phyloP scores from a whole-genome alignment of 2,329 filamentous ascomycete genomes.

The Stemphylium vesicarium region DNA sequence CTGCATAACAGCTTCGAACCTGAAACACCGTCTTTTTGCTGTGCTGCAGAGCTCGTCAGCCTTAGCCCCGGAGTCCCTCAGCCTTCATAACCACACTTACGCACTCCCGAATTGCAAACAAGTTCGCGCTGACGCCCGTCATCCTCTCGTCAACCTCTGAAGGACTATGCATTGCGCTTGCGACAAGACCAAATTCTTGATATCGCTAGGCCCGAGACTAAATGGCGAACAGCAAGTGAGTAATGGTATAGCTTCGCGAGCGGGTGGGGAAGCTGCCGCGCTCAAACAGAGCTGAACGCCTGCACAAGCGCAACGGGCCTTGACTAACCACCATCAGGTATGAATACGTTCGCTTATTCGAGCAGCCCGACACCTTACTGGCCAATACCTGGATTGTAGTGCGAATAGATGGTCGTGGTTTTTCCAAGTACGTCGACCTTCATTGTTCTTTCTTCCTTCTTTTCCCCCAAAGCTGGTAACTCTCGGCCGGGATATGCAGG shows the following conservation, averaged over 20 bases:
- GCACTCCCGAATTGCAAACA: constrained; percentile 13
- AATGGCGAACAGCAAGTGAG: constrained; percentile 39
- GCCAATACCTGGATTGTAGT: constrained; percentile 96
- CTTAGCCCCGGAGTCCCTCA: constrained; percentile 12
- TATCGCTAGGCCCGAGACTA: constrained; percentile 2
- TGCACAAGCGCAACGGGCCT: constrained; percentile 6
- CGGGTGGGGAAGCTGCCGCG: constrained; percentile 13
- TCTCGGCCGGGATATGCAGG: constrained; percentile 23
- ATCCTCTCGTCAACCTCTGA: constrained; percentile 1
- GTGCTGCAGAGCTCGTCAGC: constrained; percentile 18
- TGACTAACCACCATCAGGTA: constrained; percentile 65
- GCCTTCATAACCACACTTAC: constrained; percentile 24
- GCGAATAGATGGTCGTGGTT: constrained; percentile 90
- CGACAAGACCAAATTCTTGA: background rate
- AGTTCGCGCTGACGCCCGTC: constrained; percentile 10
- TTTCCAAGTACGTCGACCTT: constrained; percentile 74
- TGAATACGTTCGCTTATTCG: constrained; percentile 91
- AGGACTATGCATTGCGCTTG: constrained; percentile 26
- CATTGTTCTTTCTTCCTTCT: constrained; percentile 7
- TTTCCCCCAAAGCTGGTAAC: background rate
- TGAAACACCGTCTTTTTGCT: constrained; percentile 27
- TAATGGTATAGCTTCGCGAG: constrained; percentile 2
- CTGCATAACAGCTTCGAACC: constrained; percentile 25
- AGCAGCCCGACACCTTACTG: constrained; percentile 79
- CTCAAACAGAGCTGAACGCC: background rate